A percentile compares a stretch with the other conserved stretches of the same genome.
Conservation (phyloP, 2,329 filamentous ascomycete genomes). For the Cladosporium sp. region DNA sequence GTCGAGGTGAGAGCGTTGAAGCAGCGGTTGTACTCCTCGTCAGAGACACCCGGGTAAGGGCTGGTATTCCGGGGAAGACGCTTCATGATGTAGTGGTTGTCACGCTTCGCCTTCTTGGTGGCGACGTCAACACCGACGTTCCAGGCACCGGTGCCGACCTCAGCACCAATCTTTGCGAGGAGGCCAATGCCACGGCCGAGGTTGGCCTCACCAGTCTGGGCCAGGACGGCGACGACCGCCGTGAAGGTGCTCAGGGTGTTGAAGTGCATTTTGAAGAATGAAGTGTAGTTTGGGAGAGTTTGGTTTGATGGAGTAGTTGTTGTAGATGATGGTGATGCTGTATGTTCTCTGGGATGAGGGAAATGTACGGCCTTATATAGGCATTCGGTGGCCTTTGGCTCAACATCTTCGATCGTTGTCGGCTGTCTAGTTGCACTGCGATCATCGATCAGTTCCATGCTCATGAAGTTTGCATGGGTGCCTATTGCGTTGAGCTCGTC, state of each 20-base stretch:
- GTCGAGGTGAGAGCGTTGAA: neutral
- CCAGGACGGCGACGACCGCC: neutral
- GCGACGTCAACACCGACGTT: neutral
- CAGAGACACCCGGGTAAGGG: neutral
- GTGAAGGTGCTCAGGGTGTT: neutral
- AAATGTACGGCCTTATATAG: too few relatives aligned
- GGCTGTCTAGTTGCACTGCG: too few relatives aligned
- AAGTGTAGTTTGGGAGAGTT: too few relatives aligned
- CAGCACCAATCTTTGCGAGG: neutral
- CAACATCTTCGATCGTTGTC: too few relatives aligned
- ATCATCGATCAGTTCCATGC: too few relatives aligned
- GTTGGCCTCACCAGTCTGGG: neutral
- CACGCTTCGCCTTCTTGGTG: neutral
- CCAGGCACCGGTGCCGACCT: neutral
- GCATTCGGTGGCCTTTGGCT: too few relatives aligned
- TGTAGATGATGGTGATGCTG: too few relatives aligned
- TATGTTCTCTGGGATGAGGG: too few relatives aligned
- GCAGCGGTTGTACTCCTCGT: neutral
- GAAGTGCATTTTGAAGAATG: neutral
- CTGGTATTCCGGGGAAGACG: neutral
- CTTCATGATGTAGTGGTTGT: neutral
- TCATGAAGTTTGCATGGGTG: too few relatives aligned
- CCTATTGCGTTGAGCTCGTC: too few relatives aligned
- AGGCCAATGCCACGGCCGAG: neutral
- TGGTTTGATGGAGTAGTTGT: too few relatives aligned